Conservation (phyloP, 2,329 filamentous ascomycete genomes). For the Aspergillus puulaauensis region DNA sequence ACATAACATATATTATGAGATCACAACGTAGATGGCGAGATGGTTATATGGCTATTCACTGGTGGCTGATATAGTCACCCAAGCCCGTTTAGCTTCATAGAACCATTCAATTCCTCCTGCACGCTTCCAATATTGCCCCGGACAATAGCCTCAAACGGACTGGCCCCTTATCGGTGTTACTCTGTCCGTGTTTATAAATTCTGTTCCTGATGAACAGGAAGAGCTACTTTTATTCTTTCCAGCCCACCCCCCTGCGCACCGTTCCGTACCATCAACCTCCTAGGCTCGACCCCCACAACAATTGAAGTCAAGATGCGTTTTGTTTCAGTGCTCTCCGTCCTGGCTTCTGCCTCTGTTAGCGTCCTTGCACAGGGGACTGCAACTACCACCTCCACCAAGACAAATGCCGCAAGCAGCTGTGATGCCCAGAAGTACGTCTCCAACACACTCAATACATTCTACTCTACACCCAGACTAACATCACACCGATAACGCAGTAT, state of each 20-base stretch:
- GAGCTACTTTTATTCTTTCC: background rate
- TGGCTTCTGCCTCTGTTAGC: constrained; percentile 2
- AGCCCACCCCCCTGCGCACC: too few species aligned
- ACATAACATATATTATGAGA: too few species aligned
- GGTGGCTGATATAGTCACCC: background rate
- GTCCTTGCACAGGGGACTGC: constrained; percentile 3
- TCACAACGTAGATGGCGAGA: too few species aligned
- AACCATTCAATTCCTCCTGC: background rate
- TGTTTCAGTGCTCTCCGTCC: constrained; percentile 2
- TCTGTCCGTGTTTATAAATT: constrained; percentile 1
- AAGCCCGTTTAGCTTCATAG: background rate
- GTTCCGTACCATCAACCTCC: background rate
- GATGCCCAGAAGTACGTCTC: constrained; percentile 12
- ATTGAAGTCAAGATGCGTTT: constrained; percentile 8
- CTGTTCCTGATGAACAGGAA: background rate
- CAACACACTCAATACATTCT: background rate
- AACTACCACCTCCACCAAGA: background rate
- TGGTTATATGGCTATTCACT: background rate
- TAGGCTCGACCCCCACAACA: background rate
- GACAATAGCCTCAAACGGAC: background rate
- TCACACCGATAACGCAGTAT: constrained; percentile 2
- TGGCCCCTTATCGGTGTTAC: background rate
- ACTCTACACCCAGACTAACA: background rate
- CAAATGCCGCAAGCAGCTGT: background rate
- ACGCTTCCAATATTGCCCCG: background rate